Conservation (phyloP, 2,329 filamentous ascomycete genomes). For the Cryphonectria naterciae region DNA sequence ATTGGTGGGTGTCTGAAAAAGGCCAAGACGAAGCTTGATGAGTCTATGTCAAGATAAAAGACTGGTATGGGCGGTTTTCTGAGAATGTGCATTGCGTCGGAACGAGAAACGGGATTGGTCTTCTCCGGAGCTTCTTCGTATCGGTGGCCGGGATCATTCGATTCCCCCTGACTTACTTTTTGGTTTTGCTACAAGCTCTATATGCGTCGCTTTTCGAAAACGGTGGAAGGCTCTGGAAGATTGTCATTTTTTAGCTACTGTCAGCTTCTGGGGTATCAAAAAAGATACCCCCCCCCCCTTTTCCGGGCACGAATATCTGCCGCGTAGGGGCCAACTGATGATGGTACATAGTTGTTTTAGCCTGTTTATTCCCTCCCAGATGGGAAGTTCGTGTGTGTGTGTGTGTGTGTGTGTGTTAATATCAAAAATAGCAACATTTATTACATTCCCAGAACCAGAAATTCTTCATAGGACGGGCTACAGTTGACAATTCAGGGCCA, state of each 20-base stretch:
- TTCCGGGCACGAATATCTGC: neutral
- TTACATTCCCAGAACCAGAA: neutral
- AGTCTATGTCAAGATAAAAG: neutral
- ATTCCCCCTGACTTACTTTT: neutral
- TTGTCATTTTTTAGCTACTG: neutral
- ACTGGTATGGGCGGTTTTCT: neutral
- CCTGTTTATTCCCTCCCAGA: neutral
- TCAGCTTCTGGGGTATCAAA: neutral
- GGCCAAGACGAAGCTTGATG: neutral
- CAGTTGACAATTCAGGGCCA: neutral
- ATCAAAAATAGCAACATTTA: neutral
- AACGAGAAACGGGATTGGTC: constrained; percentile 6
- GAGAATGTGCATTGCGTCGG: constrained; percentile 8
- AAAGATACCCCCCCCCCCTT: neutral
- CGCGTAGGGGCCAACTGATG: neutral
- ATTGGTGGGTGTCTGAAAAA: neutral
- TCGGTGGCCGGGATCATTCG: neutral
- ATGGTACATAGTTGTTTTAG: neutral
- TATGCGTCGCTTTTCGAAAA: neutral
- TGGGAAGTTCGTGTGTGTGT: neutral
- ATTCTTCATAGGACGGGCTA: neutral
- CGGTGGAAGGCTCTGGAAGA: neutral
- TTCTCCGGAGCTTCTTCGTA: constrained; percentile 7
- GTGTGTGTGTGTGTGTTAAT: neutral
- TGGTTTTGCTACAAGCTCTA: neutral